Conservation (phyloP, 495 filamentous ascomycete genomes). For the Xylona heveae region DNA sequence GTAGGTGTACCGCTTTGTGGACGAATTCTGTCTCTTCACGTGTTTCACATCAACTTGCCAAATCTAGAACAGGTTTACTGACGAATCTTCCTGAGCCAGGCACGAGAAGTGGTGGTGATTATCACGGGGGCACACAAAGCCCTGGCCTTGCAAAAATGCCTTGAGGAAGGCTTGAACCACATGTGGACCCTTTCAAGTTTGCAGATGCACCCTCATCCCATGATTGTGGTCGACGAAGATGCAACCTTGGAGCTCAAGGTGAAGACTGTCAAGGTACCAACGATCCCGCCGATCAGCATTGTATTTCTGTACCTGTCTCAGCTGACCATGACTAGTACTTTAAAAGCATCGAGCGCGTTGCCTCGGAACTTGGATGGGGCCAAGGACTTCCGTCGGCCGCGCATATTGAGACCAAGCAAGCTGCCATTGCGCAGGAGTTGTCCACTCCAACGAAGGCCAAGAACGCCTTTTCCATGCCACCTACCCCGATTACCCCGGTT, state of each 20-base stretch:
- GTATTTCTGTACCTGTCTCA: constrained; percentile 1
- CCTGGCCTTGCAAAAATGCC: constrained; percentile 56
- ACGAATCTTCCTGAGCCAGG: constrained; percentile 15
- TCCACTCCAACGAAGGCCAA: constrained; percentile 33
- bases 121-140: constrained; percentile 66
- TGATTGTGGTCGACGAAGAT: constrained; percentile 72
- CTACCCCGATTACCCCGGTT: background rate
- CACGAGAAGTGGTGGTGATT: constrained; percentile 62
- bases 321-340: constrained; percentile 28
- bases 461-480: constrained; percentile 25
- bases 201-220: constrained; percentile 57
- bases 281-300: constrained; percentile 5
- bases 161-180: constrained; percentile 68
- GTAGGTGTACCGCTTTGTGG: constrained; percentile 9
- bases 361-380: constrained; percentile 30
- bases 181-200: constrained; percentile 76
- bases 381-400: constrained; percentile 32
- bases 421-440: constrained; percentile 46
- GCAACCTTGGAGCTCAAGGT: constrained; percentile 67
- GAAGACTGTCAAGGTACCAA: constrained; percentile 55
- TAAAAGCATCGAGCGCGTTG: constrained; percentile 42
- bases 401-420: constrained; percentile 17
- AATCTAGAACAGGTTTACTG: background rate
- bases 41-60: constrained; percentile 5
- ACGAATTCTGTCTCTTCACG: background rate